phyloP scores from a whole-genome alignment of 129 eudicot genomes.

The Dittrichia graveolens region DNA sequence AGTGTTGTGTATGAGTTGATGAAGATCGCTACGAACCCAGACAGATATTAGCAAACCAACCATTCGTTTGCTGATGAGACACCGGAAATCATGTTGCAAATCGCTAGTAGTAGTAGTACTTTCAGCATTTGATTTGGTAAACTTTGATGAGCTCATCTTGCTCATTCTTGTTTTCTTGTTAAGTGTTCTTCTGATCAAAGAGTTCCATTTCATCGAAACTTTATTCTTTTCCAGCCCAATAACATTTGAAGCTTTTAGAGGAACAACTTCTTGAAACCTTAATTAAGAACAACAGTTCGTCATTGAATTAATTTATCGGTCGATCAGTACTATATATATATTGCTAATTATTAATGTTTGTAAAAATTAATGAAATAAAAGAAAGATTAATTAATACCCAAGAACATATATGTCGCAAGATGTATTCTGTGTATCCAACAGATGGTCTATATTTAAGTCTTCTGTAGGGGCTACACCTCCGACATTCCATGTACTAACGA shows the following conservation, averaged over 20 bases:
- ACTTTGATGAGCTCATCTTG: conserved; percentile 24
- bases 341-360: not conserved
- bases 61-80: conserved; percentile 70
- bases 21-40: conserved; percentile 73
- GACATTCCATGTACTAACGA: conserved; percentile 69
- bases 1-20: conserved; percentile 43
- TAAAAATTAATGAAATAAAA: not conserved
- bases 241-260: conserved; percentile 59
- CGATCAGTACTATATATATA: not conserved
- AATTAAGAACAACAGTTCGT: conserved; percentile 25
- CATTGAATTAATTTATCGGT: not conserved
- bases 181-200: conserved; percentile 50
- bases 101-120: not conserved
- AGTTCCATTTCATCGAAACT: conserved; percentile 55
- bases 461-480: conserved; percentile 63
- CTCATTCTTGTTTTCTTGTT: conserved; percentile 38
- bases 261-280: conserved; percentile 89
- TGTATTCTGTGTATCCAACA: conserved; percentile 44
- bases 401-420: conserved; percentile 61
- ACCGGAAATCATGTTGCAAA: conserved; percentile 39
- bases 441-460: conserved; percentile 50
- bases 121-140: conserved; percentile 5
- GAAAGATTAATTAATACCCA: conserved; percentile 41
- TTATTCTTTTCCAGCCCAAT: conserved; percentile 57
- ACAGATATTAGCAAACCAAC: conserved; percentile 73